Evolutionary conservation across 1,139 yeast genomes (phyloP).

Genomic region (Taphrina wiesneri): DNA sequence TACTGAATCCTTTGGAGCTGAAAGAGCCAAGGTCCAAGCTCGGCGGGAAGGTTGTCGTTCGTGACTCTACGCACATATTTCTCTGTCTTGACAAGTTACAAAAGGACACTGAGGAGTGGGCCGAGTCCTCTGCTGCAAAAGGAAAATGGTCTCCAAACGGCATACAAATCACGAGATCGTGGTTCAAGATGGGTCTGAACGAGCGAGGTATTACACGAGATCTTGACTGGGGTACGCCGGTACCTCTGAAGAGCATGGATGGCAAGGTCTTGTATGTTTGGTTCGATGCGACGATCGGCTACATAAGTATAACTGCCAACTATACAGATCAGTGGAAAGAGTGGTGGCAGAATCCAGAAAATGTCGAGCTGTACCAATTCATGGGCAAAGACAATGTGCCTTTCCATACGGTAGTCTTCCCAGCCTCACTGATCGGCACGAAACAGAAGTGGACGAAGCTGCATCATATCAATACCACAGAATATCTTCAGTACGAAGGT

Average conservation of each 20-base stretch:
- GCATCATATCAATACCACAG: conserved; percentile 90
- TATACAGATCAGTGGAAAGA: conserved; percentile 78
- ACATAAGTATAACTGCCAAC: conserved; percentile 91
- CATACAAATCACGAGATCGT: conserved; percentile 78
- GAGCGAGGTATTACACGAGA: conserved; percentile 98
- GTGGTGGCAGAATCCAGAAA: conserved; percentile 92
- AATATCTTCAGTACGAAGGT: conserved; percentile 93
- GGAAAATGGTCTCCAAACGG: conserved; percentile 94
- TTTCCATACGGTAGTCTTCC: conserved; percentile 97
- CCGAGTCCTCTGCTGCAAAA: conserved; percentile 60
- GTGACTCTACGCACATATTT: conserved; percentile 82
- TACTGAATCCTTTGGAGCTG: conserved; percentile 88
- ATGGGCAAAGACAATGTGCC: conserved; percentile 99
- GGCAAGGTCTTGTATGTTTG: conserved; percentile 94
- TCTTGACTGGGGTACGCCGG: conserved; percentile 97
- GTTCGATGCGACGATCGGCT: conserved; percentile 98
- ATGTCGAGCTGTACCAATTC: conserved; percentile 85
- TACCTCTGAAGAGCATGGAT: conserved; percentile 72
- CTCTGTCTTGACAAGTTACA: conserved; percentile 80
- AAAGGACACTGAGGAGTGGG: conserved; percentile 71
- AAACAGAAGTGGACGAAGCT: conserved; percentile 84
- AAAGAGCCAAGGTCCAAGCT: conserved; percentile 93
- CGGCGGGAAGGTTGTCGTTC: conserved; percentile 78
- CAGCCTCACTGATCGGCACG: conserved; percentile 87
- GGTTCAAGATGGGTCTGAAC: conserved; percentile 90